phyloP scores from a whole-genome alignment of 805 yeast genomes.

The Saccharomycopsis sp. region DNA sequence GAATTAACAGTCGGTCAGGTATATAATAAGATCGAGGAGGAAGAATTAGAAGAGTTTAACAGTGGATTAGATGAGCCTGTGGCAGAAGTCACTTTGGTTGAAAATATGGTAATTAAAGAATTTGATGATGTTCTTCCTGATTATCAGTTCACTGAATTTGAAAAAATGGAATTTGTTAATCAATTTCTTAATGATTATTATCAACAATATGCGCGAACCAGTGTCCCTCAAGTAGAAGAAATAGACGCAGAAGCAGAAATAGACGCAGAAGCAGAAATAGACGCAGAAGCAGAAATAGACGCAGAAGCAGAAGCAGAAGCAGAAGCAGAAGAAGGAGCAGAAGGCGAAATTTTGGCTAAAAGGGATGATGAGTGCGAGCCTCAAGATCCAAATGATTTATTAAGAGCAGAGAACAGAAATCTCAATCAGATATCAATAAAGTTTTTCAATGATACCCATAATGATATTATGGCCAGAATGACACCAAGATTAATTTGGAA shows the following conservation, averaged over 20 bases:
- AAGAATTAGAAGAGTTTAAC: no score
- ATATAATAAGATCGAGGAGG: no score
- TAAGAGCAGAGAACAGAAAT: slow-evolving; percentile 1
- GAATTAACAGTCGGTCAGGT: no score
- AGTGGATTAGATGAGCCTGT: no score
- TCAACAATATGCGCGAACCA: background rate
- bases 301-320: background rate
- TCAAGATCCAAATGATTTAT: slow-evolving; percentile 16
- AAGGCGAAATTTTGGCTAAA: no score
- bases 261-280: no score
- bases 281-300: background rate
- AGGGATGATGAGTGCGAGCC: slow-evolving; percentile 16
- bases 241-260: no score
- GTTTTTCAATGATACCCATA: slow-evolving; percentile 9
- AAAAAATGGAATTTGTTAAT: slow-evolving; percentile 5
- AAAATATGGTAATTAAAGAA: background rate
- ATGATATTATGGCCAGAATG: slow-evolving; percentile 1
- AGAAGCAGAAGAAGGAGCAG: background rate
- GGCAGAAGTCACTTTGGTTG: background rate
- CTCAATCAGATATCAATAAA: slow-evolving; percentile 5
- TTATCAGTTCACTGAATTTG: background rate
- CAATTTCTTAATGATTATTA: slow-evolving; percentile 2
- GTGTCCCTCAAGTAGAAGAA: no score
- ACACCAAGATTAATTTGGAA: slow-evolving; percentile 8
- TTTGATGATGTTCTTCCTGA: background rate